These are phyloP conservation scores for Paracorniculantispora psalliotae DNA, from an alignment of 2,329 filamentous ascomycete species.

Conservation along the genomic window DNA sequence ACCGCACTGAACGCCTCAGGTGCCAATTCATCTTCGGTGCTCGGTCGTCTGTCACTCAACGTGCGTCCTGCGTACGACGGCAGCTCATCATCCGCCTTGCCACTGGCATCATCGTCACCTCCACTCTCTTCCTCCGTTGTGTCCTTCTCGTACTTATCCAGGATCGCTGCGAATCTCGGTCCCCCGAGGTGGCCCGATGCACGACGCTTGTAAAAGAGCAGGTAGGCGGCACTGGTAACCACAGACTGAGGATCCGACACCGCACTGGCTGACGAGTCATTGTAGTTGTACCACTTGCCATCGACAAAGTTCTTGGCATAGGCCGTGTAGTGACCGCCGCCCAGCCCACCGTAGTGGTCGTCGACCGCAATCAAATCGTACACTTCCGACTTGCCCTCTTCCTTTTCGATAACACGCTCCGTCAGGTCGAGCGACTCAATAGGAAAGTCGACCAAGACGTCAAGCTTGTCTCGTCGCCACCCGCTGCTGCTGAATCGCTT, in stretches of 20 bases:
- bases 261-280: slow-evolving; percentile 71
- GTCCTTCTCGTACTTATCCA: slow-evolving; percentile 55
- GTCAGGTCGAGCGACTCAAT: slow-evolving; percentile 81
- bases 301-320: slow-evolving; percentile 90
- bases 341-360: slow-evolving; percentile 89
- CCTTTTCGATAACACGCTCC: slow-evolving; percentile 70
- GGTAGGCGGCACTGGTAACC: slow-evolving; percentile 75
- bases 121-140: slow-evolving; percentile 42
- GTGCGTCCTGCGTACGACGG: slow-evolving; percentile 28
- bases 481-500: slow-evolving; percentile 90
- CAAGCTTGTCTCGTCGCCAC: slow-evolving; percentile 82
- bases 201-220: slow-evolving; percentile 91
- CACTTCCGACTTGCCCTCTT: slow-evolving; percentile 73
- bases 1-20: slow-evolving; percentile 16
- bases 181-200: slow-evolving; percentile 75
- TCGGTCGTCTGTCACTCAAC: slow-evolving; percentile 31
- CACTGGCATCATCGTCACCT: slow-evolving; percentile 34
- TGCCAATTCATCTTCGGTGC: slow-evolving; percentile 43
- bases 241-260: slow-evolving; percentile 56
- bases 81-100: slow-evolving; percentile 26
- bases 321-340: slow-evolving; percentile 94
- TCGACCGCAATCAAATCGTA: slow-evolving; percentile 96
- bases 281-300: slow-evolving; percentile 90
- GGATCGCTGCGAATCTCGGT: slow-evolving; percentile 64
- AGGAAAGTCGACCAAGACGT: slow-evolving; percentile 87